Conservation (phyloP, 2,329 filamentous ascomycete species). For the Blastomyces parvus region DNA sequence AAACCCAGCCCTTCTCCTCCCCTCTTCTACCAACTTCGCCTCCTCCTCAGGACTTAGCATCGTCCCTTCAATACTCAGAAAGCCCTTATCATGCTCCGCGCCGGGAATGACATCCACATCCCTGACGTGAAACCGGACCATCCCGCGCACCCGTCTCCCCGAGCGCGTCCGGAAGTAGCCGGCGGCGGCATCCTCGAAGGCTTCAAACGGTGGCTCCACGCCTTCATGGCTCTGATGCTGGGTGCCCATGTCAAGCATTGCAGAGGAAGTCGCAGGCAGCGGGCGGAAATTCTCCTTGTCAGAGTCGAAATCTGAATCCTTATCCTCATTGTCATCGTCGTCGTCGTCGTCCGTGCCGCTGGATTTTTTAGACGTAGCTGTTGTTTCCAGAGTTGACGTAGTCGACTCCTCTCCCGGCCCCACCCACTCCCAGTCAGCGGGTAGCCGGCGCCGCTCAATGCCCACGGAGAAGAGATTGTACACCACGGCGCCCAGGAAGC, state of each 20-base stretch:
- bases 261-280: constrained; percentile 20
- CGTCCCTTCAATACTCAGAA: constrained; percentile 80
- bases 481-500: constrained; percentile 79
- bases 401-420: constrained; percentile 41
- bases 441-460: constrained; percentile 67
- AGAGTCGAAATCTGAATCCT: constrained; percentile 27
- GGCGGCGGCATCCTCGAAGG: constrained; percentile 45
- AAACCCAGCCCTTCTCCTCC: constrained; percentile 34
- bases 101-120: constrained; percentile 68
- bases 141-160: constrained; percentile 60
- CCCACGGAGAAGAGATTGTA: constrained; percentile 89
- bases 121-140: constrained; percentile 66
- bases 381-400: constrained; percentile 3
- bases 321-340: constrained; percentile 20
- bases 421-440: constrained; percentile 70
- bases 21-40: constrained; percentile 47
- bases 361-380: not conserved
- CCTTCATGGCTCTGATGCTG: constrained; percentile 23
- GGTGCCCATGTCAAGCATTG: not conserved
- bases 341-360: constrained; percentile 13
- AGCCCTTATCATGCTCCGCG: constrained; percentile 61
- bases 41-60: constrained; percentile 64
- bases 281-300: constrained; percentile 35
- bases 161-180: constrained; percentile 68
- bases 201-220: constrained; percentile 24